phyloP scores from a whole-genome alignment of 1,284 basidiomycete genomes.

The Tilletia walkeri region DNA sequence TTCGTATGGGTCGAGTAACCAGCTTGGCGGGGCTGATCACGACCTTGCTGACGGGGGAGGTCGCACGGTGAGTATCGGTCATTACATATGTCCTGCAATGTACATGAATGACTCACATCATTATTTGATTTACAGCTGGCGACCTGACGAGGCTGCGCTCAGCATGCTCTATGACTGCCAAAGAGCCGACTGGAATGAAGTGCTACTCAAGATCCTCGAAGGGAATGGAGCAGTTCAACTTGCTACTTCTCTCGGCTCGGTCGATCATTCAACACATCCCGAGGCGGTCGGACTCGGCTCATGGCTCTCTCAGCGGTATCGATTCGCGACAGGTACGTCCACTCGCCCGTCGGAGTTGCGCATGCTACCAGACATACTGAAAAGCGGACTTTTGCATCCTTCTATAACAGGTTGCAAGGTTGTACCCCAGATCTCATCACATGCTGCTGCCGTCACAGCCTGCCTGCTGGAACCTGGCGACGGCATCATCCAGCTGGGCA shows the following conservation, averaged over 20 bases:
- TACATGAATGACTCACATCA: no score
- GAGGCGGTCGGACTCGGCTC: no score
- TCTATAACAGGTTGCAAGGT: conserved; percentile 1
- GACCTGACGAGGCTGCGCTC: conserved; percentile 3
- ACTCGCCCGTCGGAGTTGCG: no score
- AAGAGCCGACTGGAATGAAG: background rate
- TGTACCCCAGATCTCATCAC: background rate
- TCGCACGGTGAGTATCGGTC: background rate
- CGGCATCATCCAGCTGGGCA: background rate
- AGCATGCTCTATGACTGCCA: background rate
- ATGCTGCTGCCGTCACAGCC: background rate
- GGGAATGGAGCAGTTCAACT: background rate
- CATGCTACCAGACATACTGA: background rate
- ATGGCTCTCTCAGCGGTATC: no score
- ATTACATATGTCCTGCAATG: background rate
- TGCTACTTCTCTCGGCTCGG: no score
- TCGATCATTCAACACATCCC: no score
- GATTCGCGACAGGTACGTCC: no score
- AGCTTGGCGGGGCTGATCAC: conserved; percentile 8
- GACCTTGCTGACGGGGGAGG: background rate
- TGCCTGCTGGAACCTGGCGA: conserved; percentile 5
- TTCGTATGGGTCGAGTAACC: background rate
- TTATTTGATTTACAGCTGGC: background rate
- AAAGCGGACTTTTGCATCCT: background rate
- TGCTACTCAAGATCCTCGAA: background rate